Percentiles rank a stretch among this genome's conserved stretches.
phyloP scores from a whole-genome alignment of 495 filamentous ascomycete species.

The Jackrogersella minutella region DNA sequence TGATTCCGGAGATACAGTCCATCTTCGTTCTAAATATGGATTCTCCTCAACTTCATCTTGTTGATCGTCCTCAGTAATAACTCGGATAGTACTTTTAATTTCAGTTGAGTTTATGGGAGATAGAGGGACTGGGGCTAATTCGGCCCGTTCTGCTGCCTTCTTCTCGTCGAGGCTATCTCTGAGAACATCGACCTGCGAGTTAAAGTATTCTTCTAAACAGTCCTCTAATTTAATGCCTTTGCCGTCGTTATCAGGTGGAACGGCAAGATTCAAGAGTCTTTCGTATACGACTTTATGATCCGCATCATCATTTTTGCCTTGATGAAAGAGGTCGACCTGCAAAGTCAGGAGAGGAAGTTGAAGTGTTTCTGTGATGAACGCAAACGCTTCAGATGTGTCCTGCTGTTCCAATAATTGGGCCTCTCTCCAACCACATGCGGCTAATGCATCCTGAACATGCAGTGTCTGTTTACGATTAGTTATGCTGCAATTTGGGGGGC shows the following conservation, averaged over 20 bases:
- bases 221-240: constrained; percentile 80
- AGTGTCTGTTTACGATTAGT: constrained; percentile 69
- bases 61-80: constrained; percentile 47
- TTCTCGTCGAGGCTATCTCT: constrained; percentile 69
- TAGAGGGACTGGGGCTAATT: not conserved
- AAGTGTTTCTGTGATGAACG: constrained; percentile 88
- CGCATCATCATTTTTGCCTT: constrained; percentile 80
- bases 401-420: constrained; percentile 80
- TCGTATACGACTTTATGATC: constrained; percentile 97
- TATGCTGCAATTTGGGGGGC: not conserved
- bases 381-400: constrained; percentile 94
- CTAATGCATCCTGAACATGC: constrained; percentile 80
- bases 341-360: constrained; percentile 88
- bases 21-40: constrained; percentile 40
- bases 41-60: constrained; percentile 19
- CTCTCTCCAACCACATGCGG: constrained; percentile 91
- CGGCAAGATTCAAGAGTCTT: constrained; percentile 86
- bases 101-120: constrained; percentile 22
- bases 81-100: constrained; percentile 48
- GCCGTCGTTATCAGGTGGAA: constrained; percentile 70
- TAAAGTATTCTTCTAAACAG: constrained; percentile 93
- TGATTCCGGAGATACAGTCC: constrained; percentile 45
- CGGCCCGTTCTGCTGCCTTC: constrained; percentile 46
- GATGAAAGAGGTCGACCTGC: constrained; percentile 94
- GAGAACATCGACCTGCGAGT: constrained; percentile 89